Evolutionary conservation across 2,329 filamentous ascomycete genomes (phyloP).

Genomic region (Mariannaea sp.): DNA sequence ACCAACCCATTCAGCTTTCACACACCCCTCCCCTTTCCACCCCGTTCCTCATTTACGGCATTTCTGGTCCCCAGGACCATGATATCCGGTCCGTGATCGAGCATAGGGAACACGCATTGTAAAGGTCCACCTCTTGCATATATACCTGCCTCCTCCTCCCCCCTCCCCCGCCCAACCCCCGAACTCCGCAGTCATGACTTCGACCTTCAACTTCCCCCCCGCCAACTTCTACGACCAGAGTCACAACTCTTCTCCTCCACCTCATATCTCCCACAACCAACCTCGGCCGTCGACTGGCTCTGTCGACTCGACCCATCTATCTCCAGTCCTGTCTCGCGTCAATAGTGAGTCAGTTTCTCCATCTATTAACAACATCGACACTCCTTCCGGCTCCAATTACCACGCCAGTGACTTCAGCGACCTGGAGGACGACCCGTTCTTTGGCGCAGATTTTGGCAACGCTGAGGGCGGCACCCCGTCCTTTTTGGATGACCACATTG

Average conservation of each 20-base stretch:
- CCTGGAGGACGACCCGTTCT: slow-evolving; percentile 56
- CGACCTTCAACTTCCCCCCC: slow-evolving; percentile 48
- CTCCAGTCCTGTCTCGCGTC: slow-evolving; percentile 50
- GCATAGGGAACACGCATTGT: slow-evolving; percentile 35
- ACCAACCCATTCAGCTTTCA: slow-evolving; percentile 5
- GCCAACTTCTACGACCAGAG: slow-evolving; percentile 46
- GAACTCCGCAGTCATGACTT: slow-evolving; percentile 48
- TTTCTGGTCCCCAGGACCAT: slow-evolving; percentile 37
- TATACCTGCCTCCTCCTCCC: slow-evolving; percentile 41
- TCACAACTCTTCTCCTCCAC: slow-evolving; percentile 40
- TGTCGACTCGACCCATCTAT: slow-evolving; percentile 47
- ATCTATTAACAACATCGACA: slow-evolving; percentile 44
- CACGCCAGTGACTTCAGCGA: slow-evolving; percentile 57
- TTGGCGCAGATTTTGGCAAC: slow-evolving; percentile 54
- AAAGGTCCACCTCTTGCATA: slow-evolving; percentile 37
- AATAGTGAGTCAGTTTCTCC: slow-evolving; percentile 41
- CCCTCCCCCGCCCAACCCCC: slow-evolving; percentile 29
- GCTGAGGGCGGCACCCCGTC: slow-evolving; percentile 48
- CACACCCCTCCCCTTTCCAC: neutral
- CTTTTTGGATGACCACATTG: slow-evolving; percentile 48
- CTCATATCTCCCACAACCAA: slow-evolving; percentile 33
- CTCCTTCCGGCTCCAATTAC: slow-evolving; percentile 57
- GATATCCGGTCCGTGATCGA: slow-evolving; percentile 41
- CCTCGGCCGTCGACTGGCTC: slow-evolving; percentile 40
- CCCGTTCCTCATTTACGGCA: slow-evolving; percentile 20